Evolutionary conservation across 805 yeast genomes (phyloP).

Genomic region (Ogataea zsoltii): DNA sequence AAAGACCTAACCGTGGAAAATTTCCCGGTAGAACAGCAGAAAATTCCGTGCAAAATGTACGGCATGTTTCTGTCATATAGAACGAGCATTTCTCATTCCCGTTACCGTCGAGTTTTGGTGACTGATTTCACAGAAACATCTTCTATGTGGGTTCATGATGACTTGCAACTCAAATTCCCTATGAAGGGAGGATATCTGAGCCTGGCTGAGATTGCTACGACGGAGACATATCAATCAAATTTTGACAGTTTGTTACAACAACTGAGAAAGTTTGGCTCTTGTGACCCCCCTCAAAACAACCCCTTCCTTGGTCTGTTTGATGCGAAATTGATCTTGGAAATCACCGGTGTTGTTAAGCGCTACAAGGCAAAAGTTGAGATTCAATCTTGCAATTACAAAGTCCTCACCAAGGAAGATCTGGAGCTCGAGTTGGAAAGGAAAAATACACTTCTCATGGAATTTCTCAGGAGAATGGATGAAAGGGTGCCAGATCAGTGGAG

Average conservation of each 20-base stretch:
- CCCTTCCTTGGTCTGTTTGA: conserved; percentile 21
- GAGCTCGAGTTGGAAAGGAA: conserved; percentile 6
- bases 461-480: conserved; percentile 19
- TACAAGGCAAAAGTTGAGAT: conserved; percentile 24
- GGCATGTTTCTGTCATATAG: conserved; percentile 18
- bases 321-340: conserved; percentile 20
- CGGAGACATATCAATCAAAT: conserved; percentile 14
- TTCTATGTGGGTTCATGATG: conserved; percentile 1
- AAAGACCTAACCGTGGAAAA: conserved; percentile 10
- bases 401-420: conserved; percentile 15
- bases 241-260: conserved; percentile 6
- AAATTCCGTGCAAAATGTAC: conserved; percentile 14
- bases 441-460: conserved; percentile 14
- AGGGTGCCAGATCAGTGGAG: conserved; percentile 17
- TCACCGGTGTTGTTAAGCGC: conserved; percentile 17
- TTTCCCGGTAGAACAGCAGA: conserved; percentile 1
- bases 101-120: conserved; percentile 8
- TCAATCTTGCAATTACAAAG: conserved; percentile 11
- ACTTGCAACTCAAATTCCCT: conserved; percentile 10
- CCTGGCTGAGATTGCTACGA: conserved; percentile 10
- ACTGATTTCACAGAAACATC: conserved; percentile 27
- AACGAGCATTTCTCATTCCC: too few relatives aligned
- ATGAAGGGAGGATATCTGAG: conserved; percentile 7
- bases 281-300: conserved; percentile 10
- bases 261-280: conserved; percentile 3